Base-by-base conservation (phyloP, 257 asterid genomes). In the Apocynum venetum region DNA sequence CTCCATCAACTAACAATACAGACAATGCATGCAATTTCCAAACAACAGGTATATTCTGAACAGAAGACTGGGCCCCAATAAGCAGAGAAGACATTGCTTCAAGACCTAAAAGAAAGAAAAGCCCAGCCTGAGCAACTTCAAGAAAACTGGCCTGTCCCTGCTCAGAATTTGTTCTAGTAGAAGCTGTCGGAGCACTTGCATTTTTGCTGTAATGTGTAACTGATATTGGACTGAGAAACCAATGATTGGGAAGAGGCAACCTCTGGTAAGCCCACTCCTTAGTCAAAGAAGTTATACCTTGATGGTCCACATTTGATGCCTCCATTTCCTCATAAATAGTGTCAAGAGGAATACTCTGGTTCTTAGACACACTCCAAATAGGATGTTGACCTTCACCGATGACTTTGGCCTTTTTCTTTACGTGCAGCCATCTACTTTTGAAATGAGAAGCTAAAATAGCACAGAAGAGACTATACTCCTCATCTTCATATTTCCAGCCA, bases 21-120 rank as follows among this genome's bases (percentile, higher is more conserved):
- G 99, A 96, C 80, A 96, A 79, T 0, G 98, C 91, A 44, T 93
- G 99, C 80, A 93, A 83, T 87, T 93, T 96, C 99, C 97, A 96
- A 78, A 91, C 88, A 76, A 93, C 73, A 1, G 98, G 91, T 73
- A 90, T 91, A 64, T 41, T 72, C 65, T 73, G 80, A 66, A 82
- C 84, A 53, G 92, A 85, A 57, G 90, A 82, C 70, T 25, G 70
- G 72, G 78, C 52, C 71, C 82, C 89, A 75, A 71, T 56, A 80
- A 82, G 77, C 70, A 72, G 78, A 60, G 77, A 40, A 71, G 92
- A 85, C 74, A 85, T 76, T 73, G 92, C 86, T 91, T 96, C 99
- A 9, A 89, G 66, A 40, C 97, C 97, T 66, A 96, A 86, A 82
- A 90, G 93, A 68, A 96, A 93, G 88, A 91, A 96, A 47, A 96